Evolutionary conservation across 768 basidiomycete genomes (phyloP).

Genomic region (Podaxis rugospora): DNA sequence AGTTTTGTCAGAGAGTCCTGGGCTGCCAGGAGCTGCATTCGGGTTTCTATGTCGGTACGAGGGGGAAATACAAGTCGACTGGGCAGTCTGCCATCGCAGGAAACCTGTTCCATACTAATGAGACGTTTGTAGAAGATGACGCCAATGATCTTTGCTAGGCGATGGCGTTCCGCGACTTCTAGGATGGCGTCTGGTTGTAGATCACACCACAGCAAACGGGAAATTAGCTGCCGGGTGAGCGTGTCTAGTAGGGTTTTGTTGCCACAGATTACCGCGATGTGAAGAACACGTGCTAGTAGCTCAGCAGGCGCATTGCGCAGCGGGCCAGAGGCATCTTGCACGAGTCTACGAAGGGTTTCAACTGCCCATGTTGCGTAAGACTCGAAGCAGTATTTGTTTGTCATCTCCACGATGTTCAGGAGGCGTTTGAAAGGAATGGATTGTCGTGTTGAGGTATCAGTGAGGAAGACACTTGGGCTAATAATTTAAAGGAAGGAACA

Average conservation of each 20-base stretch:
- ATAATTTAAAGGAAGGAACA: background rate
- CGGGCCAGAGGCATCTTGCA: slow-evolving; percentile 25
- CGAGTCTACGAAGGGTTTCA: slow-evolving; percentile 32
- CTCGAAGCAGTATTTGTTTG: slow-evolving; percentile 44
- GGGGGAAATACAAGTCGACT: slow-evolving; percentile 25
- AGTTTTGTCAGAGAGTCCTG: slow-evolving; percentile 48
- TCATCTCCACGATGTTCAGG: slow-evolving; percentile 41
- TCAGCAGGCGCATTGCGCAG: slow-evolving; percentile 26
- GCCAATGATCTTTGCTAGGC: slow-evolving; percentile 36
- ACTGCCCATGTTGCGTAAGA: slow-evolving; percentile 42
- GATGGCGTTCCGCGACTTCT: slow-evolving; percentile 38
- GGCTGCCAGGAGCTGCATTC: slow-evolving; percentile 51
- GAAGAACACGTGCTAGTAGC: slow-evolving; percentile 42
- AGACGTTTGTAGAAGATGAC: slow-evolving; percentile 51
- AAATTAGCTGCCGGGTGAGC: slow-evolving; percentile 45
- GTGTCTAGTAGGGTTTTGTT: slow-evolving; percentile 44
- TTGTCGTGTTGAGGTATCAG: slow-evolving; percentile 22
- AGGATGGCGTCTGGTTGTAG: slow-evolving; percentile 39
- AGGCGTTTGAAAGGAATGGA: slow-evolving; percentile 32
- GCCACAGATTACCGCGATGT: slow-evolving; percentile 46
- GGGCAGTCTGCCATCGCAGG: slow-evolving; percentile 25
- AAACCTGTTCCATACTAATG: slow-evolving; percentile 31
- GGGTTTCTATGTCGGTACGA: slow-evolving; percentile 29
- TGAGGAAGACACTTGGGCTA: slow-evolving; percentile 1
- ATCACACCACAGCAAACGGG: slow-evolving; percentile 46